Evolutionary conservation across 306 rosid species (phyloP), one percentile per base, ranked within the genome.

Genomic region (Betula pendula): DNA sequence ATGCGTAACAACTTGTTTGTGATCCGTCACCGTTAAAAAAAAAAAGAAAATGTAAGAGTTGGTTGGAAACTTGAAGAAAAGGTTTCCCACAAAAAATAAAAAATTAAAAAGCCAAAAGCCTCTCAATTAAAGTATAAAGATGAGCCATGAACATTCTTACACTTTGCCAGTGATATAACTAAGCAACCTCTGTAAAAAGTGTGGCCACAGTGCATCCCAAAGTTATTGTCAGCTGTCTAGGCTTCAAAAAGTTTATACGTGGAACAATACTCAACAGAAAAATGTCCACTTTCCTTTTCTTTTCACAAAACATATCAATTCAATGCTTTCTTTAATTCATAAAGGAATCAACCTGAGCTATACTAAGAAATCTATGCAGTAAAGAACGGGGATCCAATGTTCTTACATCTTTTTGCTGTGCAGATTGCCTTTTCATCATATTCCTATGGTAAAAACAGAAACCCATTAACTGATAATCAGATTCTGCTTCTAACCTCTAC

Each of bases 161-260:
- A 3, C 35, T 56, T 42, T 22, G 19, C 10, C 19, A 11, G 1
- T 4, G 24, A 17, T 8, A 48, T 20, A 27, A 79, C 47, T 81
- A 75, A 75, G 70, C 79, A 80, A 70, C 84, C 85, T 75, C 69
- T 69, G n/a, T 71, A 70, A 75, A 76, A 85, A 78, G 78, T 73
- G 62, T 76, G n/a, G 73, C 43, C 50, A 33, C 11, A 35, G 42
- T 65, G 81, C 70, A 75, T 78, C 71, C 82, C 10, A 50, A 75
- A 78, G 75, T 65, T 69, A 20, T 24, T 59, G 71, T 73, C 69
- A 44, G 81, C 74, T 79, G 72, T 59, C 52, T 47, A 51, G 40
- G 29, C 1, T 77, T 47, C 65, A 68, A 51, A 59, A 76, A 58
- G 58, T 50, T 45, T 44, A 42, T 67, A 4, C 22, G 71, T 70